Evolutionary conservation across 345 rosid species (phyloP), one percentile per base, ranked within the genome.

Genomic region (Pugionium cornutum): DNA sequence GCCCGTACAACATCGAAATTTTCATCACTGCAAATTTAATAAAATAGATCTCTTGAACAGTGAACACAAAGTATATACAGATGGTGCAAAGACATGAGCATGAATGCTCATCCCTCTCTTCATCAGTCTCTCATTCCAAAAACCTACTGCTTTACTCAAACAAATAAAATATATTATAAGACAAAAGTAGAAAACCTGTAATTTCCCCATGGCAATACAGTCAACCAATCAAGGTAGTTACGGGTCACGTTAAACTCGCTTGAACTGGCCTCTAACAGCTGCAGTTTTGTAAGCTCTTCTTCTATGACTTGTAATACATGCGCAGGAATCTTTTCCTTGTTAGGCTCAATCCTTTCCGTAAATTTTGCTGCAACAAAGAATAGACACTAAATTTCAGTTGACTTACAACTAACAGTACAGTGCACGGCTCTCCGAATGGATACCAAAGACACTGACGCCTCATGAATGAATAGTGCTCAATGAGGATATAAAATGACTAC

Each of bases 221-320:
- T 95, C 81, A 91, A 75, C 99, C 99, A 95, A 83, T 95, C 99
- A 75, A 95, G 82, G 81, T 95, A 95, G 77, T 89, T 95, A 65
- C 99, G 96, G 74, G 99, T 95, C 58, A 95, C 99, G 75, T 91
- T 95, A 82, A 95, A 95, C 83, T 95, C 99, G 81, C 99, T 95
- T 29, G 99, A 95, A 78, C 99, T 95, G 64, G 99, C 96, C 78
- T 95, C 99, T 77, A 95, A 81, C 58, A 95, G 87, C 85, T 91
- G 97, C 81, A 95, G 78, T 71, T 95, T 95, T 50, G 96, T 88
- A 59, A 95, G 91, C 82, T 95, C 99, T 78, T 95, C 99, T 77
- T 94, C 96, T 58, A 91, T 91, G 59, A 91, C 97, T 87, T 91
- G 97, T 79, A 89, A 70, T 47, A 95, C 84, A 67, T 88, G 95